These are phyloP conservation scores for Cornus suecica DNA, from an alignment of 148 eudicot genomes.

Conservation along the genomic window DNA sequence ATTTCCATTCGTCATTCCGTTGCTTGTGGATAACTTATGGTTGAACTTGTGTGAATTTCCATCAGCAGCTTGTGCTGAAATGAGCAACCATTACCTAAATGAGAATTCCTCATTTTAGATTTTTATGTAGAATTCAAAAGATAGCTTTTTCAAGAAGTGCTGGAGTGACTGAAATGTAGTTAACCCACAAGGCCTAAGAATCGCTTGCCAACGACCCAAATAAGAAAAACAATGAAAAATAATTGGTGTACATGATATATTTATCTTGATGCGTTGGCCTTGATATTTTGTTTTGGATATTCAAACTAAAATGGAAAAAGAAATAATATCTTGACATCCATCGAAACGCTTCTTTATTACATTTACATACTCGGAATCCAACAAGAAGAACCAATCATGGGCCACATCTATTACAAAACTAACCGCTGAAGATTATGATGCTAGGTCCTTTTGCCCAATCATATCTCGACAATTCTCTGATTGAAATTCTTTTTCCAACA, in stretches of 20 bases:
- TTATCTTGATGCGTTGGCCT: background rate
- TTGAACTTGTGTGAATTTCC: background rate
- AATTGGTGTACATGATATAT: background rate
- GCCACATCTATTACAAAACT: background rate
- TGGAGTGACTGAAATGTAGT: background rate
- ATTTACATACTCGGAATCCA: background rate
- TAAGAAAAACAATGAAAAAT: no score
- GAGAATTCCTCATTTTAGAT: background rate
- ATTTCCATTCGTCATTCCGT: background rate
- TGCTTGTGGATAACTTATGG: background rate
- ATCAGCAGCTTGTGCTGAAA: background rate
- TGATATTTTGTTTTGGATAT: background rate
- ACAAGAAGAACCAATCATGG: background rate
- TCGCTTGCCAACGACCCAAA: background rate
- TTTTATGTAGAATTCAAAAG: no score
- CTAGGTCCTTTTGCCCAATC: background rate
- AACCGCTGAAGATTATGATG: background rate
- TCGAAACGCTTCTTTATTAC: background rate
- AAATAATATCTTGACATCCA: background rate
- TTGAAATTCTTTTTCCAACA: background rate
- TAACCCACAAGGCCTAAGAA: background rate
- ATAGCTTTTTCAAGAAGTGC: background rate
- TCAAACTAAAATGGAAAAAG: background rate
- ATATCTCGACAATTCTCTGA: no score
- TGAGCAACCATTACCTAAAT: background rate